Evolutionary conservation across 2,329 filamentous ascomycete species (phyloP).

Genomic region (Cadophora malorum): DNA sequence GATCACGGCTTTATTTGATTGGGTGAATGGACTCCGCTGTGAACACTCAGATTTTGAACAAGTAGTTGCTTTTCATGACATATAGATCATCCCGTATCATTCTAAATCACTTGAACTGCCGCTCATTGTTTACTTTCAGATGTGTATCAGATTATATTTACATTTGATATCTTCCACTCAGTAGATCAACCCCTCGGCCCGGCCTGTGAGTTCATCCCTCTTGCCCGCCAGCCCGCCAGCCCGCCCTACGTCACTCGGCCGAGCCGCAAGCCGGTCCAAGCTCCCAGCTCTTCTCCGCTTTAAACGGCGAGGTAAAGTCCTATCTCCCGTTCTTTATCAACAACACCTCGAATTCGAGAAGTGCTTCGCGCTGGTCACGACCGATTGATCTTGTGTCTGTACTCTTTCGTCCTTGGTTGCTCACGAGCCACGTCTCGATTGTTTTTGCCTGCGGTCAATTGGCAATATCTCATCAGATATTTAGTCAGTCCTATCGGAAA

Average conservation of each 20-base stretch:
- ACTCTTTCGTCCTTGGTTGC: slow-evolving; percentile 17
- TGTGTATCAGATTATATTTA: neutral
- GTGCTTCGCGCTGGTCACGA: slow-evolving; percentile 31
- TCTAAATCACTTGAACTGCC: neutral
- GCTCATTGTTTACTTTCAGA: neutral
- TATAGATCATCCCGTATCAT: neutral
- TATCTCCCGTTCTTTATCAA: slow-evolving; percentile 20
- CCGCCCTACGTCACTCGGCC: slow-evolving; percentile 10
- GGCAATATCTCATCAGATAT: neutral
- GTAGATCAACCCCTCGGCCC: too few species aligned
- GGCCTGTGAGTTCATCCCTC: too few species aligned
- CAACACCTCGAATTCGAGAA: slow-evolving; percentile 28
- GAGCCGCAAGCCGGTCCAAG: neutral
- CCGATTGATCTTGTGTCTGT: slow-evolving; percentile 26
- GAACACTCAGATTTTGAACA: too few species aligned
- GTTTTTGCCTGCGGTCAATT: neutral
- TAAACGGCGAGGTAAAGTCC: neutral
- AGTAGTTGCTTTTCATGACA: neutral
- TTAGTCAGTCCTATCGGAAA: neutral
- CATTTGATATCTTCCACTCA: too few species aligned
- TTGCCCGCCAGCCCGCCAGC: too few species aligned
- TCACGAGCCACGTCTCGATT: neutral
- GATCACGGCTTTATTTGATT: slow-evolving; percentile 21
- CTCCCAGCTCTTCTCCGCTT: slow-evolving; percentile 3
- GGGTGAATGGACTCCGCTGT: neutral